A percentile compares a stretch with the other conserved stretches of the same genome.
Evolutionary conservation across 805 yeast genomes (phyloP).

Genomic region (Metschnikowia anglica): DNA sequence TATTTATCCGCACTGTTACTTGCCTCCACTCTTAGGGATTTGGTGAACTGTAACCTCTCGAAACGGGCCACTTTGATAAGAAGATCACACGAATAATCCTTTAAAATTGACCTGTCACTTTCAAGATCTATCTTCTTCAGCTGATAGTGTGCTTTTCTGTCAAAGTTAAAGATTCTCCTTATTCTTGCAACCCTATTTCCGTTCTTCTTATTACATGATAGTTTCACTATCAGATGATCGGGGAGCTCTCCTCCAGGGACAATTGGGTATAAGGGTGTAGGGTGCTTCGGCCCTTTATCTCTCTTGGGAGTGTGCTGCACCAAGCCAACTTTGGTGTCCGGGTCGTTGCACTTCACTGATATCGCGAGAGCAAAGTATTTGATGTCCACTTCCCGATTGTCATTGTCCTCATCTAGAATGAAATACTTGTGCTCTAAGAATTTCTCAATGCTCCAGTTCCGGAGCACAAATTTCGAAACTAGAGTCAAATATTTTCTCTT

Average conservation of each 20-base stretch:
- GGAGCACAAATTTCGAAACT: slow-evolving; percentile 50
- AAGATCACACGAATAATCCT: slow-evolving; percentile 8
- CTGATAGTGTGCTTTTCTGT: slow-evolving; percentile 16
- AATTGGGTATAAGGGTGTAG: slow-evolving; percentile 58
- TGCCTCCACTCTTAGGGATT: slow-evolving; percentile 45
- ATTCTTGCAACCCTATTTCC: slow-evolving; percentile 47
- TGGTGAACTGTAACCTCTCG: slow-evolving; percentile 65
- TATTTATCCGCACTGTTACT: slow-evolving; percentile 32
- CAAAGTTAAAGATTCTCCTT: slow-evolving; percentile 51
- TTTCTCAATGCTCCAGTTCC: slow-evolving; percentile 19
- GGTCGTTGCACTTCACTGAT: slow-evolving; percentile 52
- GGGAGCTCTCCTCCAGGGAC: slow-evolving; percentile 58
- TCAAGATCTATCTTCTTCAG: background rate
- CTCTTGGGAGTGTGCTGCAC: slow-evolving; percentile 74
- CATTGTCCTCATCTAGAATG: background rate
- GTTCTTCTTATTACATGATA: slow-evolving; percentile 61
- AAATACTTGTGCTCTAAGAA: slow-evolving; percentile 31
- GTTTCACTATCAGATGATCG: slow-evolving; percentile 53
- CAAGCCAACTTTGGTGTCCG: slow-evolving; percentile 42
- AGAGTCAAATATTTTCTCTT: slow-evolving; percentile 66
- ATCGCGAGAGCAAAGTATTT: slow-evolving; percentile 37
- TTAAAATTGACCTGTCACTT: slow-evolving; percentile 7
- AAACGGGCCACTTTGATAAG: slow-evolving; percentile 57
- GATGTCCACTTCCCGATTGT: background rate
- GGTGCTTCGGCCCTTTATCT: slow-evolving; percentile 67